Conservation (phyloP, 2,329 filamentous ascomycete genomes). For the Microascus cirrosus region DNA sequence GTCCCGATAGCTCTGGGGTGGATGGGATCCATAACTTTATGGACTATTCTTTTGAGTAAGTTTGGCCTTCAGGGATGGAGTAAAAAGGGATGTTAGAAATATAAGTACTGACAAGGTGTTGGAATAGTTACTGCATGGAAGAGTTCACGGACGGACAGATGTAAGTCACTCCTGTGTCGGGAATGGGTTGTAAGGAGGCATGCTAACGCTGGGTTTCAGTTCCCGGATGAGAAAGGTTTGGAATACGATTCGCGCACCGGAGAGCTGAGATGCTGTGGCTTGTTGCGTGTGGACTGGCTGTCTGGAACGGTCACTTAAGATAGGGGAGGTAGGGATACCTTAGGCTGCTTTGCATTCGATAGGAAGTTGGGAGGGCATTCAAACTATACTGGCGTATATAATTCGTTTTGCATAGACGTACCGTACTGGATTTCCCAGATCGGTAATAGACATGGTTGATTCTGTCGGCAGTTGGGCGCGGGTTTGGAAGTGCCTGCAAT, state of each 20-base stretch:
- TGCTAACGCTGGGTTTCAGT: neutral
- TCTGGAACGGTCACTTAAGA: slow-evolving; percentile 2
- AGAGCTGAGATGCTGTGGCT: neutral
- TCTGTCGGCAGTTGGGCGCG: too few relatives aligned
- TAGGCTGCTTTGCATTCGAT: too few relatives aligned
- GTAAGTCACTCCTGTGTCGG: slow-evolving; percentile 2
- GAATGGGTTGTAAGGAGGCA: neutral
- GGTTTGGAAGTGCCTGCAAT: too few relatives aligned
- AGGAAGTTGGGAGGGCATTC: too few relatives aligned
- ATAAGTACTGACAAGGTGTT: slow-evolving; percentile 6
- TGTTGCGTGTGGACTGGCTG: neutral
- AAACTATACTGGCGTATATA: too few relatives aligned
- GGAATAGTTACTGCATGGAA: slow-evolving; percentile 22
- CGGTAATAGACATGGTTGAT: too few relatives aligned
- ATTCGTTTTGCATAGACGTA: too few relatives aligned
- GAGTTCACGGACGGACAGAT: slow-evolving; percentile 28
- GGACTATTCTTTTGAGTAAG: slow-evolving; percentile 21
- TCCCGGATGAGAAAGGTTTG: slow-evolving; percentile 18
- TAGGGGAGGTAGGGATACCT: slow-evolving; percentile 5
- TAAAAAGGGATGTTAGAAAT: neutral
- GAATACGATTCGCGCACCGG: neutral
- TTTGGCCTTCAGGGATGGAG: neutral
- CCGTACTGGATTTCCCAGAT: too few relatives aligned
- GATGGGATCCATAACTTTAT: slow-evolving; percentile 18
- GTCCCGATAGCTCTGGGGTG: slow-evolving; percentile 10